phyloP scores from a whole-genome alignment of 2,329 filamentous ascomycete species.

The Ilyonectria sp. region DNA sequence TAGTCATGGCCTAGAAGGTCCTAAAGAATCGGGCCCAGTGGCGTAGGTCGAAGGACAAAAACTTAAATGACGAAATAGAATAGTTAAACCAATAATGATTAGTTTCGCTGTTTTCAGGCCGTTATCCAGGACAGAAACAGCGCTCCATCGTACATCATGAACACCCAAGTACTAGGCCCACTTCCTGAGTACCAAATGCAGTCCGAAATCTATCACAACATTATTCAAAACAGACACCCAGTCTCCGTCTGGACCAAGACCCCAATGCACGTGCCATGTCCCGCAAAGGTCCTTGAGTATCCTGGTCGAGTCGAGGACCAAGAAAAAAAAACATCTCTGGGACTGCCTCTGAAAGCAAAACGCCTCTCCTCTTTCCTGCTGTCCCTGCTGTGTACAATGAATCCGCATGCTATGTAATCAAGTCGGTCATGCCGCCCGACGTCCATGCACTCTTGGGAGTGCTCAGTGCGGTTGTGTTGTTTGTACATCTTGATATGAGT shows the following conservation, averaged over 20 bases:
- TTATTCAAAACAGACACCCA: conserved; percentile 35
- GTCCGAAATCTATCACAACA: conserved; percentile 42
- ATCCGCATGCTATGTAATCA: conserved; percentile 36
- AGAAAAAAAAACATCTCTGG: conserved; percentile 26
- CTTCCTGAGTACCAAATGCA: conserved; percentile 33
- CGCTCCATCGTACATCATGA: conserved; percentile 43
- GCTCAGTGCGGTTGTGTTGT: conserved; percentile 10
- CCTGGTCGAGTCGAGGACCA: conserved; percentile 21
- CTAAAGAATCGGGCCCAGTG: neutral
- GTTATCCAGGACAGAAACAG: conserved; percentile 36
- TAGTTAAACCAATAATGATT: conserved; percentile 14
- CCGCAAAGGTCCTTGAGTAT: conserved; percentile 33
- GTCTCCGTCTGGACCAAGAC: conserved; percentile 6
- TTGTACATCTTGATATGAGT: conserved; percentile 32
- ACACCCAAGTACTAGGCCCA: conserved; percentile 34
- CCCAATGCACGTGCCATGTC: conserved; percentile 34
- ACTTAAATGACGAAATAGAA: neutral
- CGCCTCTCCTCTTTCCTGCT: conserved; percentile 43
- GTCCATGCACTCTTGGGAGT: conserved; percentile 21
- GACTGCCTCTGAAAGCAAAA: conserved; percentile 43
- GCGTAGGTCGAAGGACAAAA: neutral
- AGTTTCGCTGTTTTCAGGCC: conserved; percentile 26
- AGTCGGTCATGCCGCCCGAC: conserved; percentile 39
- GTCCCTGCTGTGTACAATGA: conserved; percentile 33
- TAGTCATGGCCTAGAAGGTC: neutral